Evolutionary conservation across 2,329 filamentous ascomycete species (phyloP).

Genomic region (Alternaria triticimaculans): DNA sequence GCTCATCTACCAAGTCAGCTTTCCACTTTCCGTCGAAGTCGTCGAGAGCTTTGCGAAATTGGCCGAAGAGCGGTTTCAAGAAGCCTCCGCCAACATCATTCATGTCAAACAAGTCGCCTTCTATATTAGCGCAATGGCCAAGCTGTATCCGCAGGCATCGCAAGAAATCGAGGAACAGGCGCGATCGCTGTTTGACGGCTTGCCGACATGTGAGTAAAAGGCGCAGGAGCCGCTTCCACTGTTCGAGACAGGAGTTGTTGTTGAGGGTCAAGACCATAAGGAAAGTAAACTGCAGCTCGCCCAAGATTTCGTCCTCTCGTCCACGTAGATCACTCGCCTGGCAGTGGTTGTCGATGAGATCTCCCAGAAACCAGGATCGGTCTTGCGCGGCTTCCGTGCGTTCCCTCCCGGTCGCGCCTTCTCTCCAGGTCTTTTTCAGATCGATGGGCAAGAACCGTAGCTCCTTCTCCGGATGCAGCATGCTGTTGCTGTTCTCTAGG

Average conservation of each 20-base stretch:
- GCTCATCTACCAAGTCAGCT: conserved; percentile 58
- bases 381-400: conserved; percentile 68
- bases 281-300: conserved; percentile 68
- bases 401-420: conserved; percentile 66
- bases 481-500: conserved; percentile 48
- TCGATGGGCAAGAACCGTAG: conserved; percentile 65
- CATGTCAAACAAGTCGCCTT: conserved; percentile 68
- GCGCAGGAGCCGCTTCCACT: conserved; percentile 67
- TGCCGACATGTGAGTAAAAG: conserved; percentile 63
- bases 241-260: conserved; percentile 70
- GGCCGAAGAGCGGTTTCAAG: conserved; percentile 59
- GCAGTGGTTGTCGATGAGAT: conserved; percentile 57
- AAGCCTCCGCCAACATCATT: conserved; percentile 60
- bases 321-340: conserved; percentile 32
- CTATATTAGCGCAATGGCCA: conserved; percentile 63
- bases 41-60: conserved; percentile 60
- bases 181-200: conserved; percentile 57
- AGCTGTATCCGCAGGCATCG: conserved; percentile 61
- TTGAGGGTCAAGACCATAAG: conserved; percentile 68
- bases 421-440: conserved; percentile 67
- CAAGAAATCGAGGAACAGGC: conserved; percentile 61
- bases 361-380: conserved; percentile 65
- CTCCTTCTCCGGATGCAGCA: conserved; percentile 45
- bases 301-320: conserved; percentile 52
- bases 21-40: conserved; percentile 52